A percentile compares a stretch with the other conserved stretches of the same genome.
These are phyloP conservation scores for Microdochium trichocladiopsis DNA, from an alignment of 2,329 filamentous ascomycete species.

Conservation along the genomic window DNA sequence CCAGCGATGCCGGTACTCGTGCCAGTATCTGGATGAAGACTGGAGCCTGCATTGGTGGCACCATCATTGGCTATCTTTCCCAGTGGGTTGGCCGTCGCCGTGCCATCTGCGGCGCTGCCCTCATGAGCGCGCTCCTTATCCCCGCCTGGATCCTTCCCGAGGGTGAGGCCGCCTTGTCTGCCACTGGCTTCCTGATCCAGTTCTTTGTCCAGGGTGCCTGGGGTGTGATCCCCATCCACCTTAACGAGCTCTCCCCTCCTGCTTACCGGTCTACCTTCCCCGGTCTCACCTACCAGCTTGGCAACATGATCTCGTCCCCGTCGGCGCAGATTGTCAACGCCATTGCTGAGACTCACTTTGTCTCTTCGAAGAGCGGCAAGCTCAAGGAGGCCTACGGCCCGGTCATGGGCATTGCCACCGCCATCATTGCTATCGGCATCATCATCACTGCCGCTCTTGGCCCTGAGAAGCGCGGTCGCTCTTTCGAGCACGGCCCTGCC, in stretches of 20 bases:
- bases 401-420: conserved; percentile 69
- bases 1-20: conserved; percentile 57
- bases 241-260: conserved; percentile 66
- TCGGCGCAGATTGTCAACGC: conserved; percentile 74
- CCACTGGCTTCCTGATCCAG: conserved; percentile 62
- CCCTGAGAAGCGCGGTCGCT: conserved; percentile 65
- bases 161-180: conserved; percentile 52
- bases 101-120: conserved; percentile 53
- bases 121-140: conserved; percentile 56
- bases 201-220: conserved; percentile 61
- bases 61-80: conserved; percentile 65
- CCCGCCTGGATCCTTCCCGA: conserved; percentile 64
- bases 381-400: conserved; percentile 64
- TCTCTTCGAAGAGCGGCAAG: conserved; percentile 47
- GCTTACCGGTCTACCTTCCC: conserved; percentile 66
- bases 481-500: conserved; percentile 57
- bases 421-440: conserved; percentile 68
- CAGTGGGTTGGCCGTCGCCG: conserved; percentile 70
- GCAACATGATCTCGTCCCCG: conserved; percentile 67
- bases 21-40: conserved; percentile 78
- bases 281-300: conserved; percentile 66
- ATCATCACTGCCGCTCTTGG: conserved; percentile 61
- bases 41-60: conserved; percentile 68
- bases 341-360: conserved; percentile 54
- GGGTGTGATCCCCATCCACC: conserved; percentile 65